Evolutionary conservation across 2,329 filamentous ascomycete genomes (phyloP), one percentile per base, ranked within the genome.

Genomic region (Exophiala alcalophila): DNA sequence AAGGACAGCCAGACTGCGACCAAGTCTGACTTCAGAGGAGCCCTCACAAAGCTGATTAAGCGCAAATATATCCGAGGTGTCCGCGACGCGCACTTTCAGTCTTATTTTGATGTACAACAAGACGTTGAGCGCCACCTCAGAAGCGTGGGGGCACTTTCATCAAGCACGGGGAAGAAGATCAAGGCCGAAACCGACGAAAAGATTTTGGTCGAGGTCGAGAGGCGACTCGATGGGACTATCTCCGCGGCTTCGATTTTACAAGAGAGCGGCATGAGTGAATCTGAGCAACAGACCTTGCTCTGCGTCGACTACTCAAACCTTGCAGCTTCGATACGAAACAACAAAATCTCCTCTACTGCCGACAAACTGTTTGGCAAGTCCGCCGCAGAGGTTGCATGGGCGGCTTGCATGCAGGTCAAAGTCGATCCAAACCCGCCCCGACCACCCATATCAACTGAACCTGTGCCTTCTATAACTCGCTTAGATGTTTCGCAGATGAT

Each of bases 61-160:
- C 25, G 47, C 21, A 32, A 43, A 6, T 54, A 39, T 23, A 48
- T 54, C 18, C 26, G 16, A 14, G 33, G 20, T 10, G 60, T 61
- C 27, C 62, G 62, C 53, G 58, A 61, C 19, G 59, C 60, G 12
- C 64, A 71, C 12, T 74, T 72, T 43, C 65, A 70, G n/a, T 71
- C 76, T 33, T 73, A 79, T 1, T 73, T 78, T 36, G 86, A 76
- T 45, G 59, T 68, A 19, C 60, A 71, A 43, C 63, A 65, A 37
- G 74, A 82, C 41, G 75, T 85, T n/a, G 78, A 83, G 21, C 37
- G 30, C 73, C 82, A 18, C 71, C 83, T 21, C 75, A 76, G 35
- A 72, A 74, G 36, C 71, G 72, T 11, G 57, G 73, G 18, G 79
- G 76, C 44, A 66, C 71, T 6, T 69, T 70, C 29, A 71, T 21